phyloP scores from a whole-genome alignment of 2,329 filamentous ascomycete species.

The Hymenoscyphus fructigenus region DNA sequence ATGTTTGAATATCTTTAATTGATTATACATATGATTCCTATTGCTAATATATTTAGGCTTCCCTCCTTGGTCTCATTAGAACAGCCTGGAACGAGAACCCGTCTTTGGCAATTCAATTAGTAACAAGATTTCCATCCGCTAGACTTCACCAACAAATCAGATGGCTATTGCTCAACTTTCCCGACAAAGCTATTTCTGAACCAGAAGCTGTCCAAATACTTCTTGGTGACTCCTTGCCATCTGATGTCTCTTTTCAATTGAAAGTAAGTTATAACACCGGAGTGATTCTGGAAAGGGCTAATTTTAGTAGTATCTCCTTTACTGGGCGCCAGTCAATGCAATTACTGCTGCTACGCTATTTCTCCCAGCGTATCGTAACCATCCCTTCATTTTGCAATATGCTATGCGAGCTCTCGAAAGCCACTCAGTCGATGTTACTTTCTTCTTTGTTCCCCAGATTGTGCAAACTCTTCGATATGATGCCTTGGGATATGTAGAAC shows the following conservation, averaged over 20 bases:
- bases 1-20: constrained; percentile 28
- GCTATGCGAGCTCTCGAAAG: constrained; percentile 93
- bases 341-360: constrained; percentile 93
- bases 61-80: constrained; percentile 58
- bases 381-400: constrained; percentile 93
- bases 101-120: constrained; percentile 82
- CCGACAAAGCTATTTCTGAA: constrained; percentile 77
- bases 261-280: constrained; percentile 55
- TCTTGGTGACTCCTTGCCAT: constrained; percentile 72
- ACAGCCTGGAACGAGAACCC: constrained; percentile 88
- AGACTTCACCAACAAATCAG: constrained; percentile 75
- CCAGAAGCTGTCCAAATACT: constrained; percentile 82
- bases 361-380: constrained; percentile 83
- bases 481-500: constrained; percentile 86
- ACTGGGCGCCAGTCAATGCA: constrained; percentile 90
- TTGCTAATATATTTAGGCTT: constrained; percentile 40
- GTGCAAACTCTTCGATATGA: constrained; percentile 95
- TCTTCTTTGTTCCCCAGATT: constrained; percentile 98
- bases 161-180: constrained; percentile 75
- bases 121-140: constrained; percentile 73
- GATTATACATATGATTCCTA: too few relatives aligned
- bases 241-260: constrained; percentile 79
- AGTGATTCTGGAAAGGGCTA: constrained; percentile 27
- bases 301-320: constrained; percentile 71
- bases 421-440: constrained; percentile 93